Conservation (phyloP, 2,329 filamentous ascomycete species). For the Arthrobotrys musiformis region DNA sequence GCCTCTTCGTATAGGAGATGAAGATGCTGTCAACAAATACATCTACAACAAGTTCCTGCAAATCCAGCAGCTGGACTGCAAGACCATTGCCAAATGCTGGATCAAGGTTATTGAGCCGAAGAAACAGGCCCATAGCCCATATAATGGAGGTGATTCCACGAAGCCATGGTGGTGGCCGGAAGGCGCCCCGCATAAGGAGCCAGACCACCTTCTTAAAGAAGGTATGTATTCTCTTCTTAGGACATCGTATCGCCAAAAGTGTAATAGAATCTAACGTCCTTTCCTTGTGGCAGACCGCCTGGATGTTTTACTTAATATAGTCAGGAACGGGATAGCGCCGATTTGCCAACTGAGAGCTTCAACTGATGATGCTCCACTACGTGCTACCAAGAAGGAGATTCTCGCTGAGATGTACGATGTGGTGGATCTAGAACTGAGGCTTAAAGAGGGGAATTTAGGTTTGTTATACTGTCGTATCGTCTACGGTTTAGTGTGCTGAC, state of each 20-base stretch:
- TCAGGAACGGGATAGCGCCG: constrained; percentile 29
- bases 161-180: constrained; percentile 75
- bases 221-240: constrained; percentile 65
- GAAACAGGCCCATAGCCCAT: constrained; percentile 79
- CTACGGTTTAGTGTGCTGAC: neutral
- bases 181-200: constrained; percentile 76
- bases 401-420: constrained; percentile 50
- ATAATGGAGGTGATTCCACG: constrained; percentile 73
- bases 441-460: constrained; percentile 29
- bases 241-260: neutral
- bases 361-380: constrained; percentile 36
- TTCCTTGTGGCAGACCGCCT: neutral
- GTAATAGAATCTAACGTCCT: neutral
- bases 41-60: constrained; percentile 73
- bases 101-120: constrained; percentile 80
- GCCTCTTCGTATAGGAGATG: constrained; percentile 68
- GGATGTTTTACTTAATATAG: constrained; percentile 29
- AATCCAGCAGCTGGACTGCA: constrained; percentile 77
- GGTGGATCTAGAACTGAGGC: constrained; percentile 29
- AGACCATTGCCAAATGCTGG: constrained; percentile 78
- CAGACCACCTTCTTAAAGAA: constrained; percentile 76
- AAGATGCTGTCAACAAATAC: constrained; percentile 69
- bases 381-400: constrained; percentile 38
- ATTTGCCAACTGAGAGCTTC: constrained; percentile 37
- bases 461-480: neutral